Percentiles rank a stretch among this genome's conserved stretches.
phyloP scores from a whole-genome alignment of 257 asterid genomes.

The Verbena officinalis region DNA sequence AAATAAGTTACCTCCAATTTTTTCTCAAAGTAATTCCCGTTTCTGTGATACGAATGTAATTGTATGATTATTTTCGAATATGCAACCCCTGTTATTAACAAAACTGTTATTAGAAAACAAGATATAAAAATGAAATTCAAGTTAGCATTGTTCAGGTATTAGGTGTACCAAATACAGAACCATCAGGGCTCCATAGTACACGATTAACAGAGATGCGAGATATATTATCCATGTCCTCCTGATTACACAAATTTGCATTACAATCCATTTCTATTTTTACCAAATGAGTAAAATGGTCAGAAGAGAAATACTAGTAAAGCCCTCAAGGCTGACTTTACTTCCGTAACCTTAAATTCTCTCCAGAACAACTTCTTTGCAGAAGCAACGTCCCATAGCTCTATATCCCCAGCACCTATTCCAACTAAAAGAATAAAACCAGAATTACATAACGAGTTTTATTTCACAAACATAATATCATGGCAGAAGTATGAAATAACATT shows the following conservation, averaged over 20 bases:
- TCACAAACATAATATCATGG: slow-evolving; percentile 7
- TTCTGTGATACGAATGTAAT: slow-evolving; percentile 41
- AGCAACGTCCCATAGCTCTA: slow-evolving; percentile 65
- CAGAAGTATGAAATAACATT: slow-evolving; percentile 13
- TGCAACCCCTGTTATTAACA: slow-evolving; percentile 59
- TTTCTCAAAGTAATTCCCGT: slow-evolving; percentile 38
- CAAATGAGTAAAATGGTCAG: not conserved
- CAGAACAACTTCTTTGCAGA: slow-evolving; percentile 45
- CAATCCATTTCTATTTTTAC: slow-evolving; percentile 16
- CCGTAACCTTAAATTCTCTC: slow-evolving; percentile 44
- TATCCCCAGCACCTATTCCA: slow-evolving; percentile 55
- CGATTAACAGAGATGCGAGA: slow-evolving; percentile 47
- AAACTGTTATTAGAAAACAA: not conserved
- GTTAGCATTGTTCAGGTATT: not conserved
- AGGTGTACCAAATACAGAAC: slow-evolving; percentile 56
- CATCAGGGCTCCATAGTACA: slow-evolving; percentile 67
- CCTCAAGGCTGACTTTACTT: slow-evolving; percentile 33
- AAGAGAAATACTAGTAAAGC: slow-evolving; percentile 44
- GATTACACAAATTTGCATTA: slow-evolving; percentile 25
- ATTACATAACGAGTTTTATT: slow-evolving; percentile 6
- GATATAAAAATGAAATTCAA: not conserved
- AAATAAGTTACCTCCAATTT: slow-evolving; percentile 53
- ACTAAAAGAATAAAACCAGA: slow-evolving; percentile 41
- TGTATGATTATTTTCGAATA: slow-evolving; percentile 49
- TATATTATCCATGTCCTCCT: slow-evolving; percentile 47